These are phyloP conservation scores for Cetraspora pellucida DNA, from an alignment of 192 early-diverging fungal species.

Conservation along the genomic window DNA sequence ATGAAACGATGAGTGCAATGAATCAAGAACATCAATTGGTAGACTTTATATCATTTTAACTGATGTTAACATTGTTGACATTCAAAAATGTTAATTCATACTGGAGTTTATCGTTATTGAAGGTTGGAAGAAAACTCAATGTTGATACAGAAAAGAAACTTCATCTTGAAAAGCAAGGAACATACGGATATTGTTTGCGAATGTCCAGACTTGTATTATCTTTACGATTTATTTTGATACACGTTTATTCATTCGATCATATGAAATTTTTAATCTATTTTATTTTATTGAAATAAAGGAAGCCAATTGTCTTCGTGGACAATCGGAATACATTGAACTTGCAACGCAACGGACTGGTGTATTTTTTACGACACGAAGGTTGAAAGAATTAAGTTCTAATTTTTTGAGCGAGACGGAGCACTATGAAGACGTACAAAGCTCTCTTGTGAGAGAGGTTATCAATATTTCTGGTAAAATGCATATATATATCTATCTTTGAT, in stretches of 20 bases:
- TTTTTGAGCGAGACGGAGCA: slow-evolving; percentile 53
- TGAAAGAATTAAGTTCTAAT: slow-evolving; percentile 61
- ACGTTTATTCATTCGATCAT: background rate
- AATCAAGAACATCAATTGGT: slow-evolving; percentile 64
- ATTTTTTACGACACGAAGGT: slow-evolving; percentile 76
- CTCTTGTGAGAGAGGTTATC: slow-evolving; percentile 87
- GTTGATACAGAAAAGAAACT: slow-evolving; percentile 85
- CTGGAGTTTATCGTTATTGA: background rate
- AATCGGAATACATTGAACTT: slow-evolving; percentile 78
- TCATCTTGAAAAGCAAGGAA: slow-evolving; percentile 83
- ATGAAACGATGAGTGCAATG: slow-evolving; percentile 55
- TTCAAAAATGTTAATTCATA: background rate
- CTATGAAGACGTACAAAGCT: slow-evolving; percentile 72
- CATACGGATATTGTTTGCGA: slow-evolving; percentile 86
- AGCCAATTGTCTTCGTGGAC: slow-evolving; percentile 67
- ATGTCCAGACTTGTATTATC: slow-evolving; percentile 64
- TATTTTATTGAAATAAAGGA: slow-evolving; percentile 48
- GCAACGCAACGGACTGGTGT: slow-evolving; percentile 88
- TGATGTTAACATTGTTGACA: background rate
- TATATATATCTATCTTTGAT: slow-evolving; percentile 2
- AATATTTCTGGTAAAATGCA: slow-evolving; percentile 65
- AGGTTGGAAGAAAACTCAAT: slow-evolving; percentile 65
- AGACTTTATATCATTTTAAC: background rate
- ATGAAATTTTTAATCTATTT: background rate
- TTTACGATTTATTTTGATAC: slow-evolving; percentile 26